Evolutionary conservation across 2,329 filamentous ascomycete genomes (phyloP).

Genomic region (Rhinocladiella mackenziei): DNA sequence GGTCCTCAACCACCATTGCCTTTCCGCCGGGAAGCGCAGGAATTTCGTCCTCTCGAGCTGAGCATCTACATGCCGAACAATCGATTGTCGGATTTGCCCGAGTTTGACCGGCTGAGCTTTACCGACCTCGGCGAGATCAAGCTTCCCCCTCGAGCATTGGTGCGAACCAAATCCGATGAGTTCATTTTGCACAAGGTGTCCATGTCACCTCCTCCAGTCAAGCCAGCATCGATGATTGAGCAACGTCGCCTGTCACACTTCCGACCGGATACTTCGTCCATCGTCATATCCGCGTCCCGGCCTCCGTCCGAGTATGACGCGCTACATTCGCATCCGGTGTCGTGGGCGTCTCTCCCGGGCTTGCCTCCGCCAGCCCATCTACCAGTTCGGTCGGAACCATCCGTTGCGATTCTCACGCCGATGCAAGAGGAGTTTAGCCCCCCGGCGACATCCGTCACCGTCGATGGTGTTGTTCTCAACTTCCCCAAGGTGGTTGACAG

Average conservation of each 20-base stretch:
- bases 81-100: constrained; percentile 43
- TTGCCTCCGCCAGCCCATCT: constrained; percentile 30
- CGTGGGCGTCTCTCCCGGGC: constrained; percentile 29
- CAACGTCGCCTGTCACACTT: constrained; percentile 17
- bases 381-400: constrained; percentile 28
- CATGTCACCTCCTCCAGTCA: constrained; percentile 15
- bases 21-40: constrained; percentile 20
- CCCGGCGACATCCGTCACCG: constrained; percentile 21
- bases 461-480: constrained; percentile 20
- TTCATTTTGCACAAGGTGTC: constrained; percentile 19
- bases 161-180: constrained; percentile 28
- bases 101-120: constrained; percentile 40
- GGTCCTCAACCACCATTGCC: constrained; percentile 33
- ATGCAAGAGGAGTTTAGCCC: constrained; percentile 30
- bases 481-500: constrained; percentile 18
- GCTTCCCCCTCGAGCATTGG: constrained; percentile 36
- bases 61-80: constrained; percentile 46
- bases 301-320: constrained; percentile 29
- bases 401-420: constrained; percentile 25
- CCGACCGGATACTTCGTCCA: constrained; percentile 20
- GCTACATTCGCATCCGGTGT: constrained; percentile 29
- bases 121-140: constrained; percentile 31
- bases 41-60: constrained; percentile 44
- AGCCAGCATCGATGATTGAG: constrained; percentile 28
- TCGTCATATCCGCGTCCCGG: constrained; percentile 22